These are phyloP conservation scores for Gnetum montanum DNA, from an alignment of 75 land plant genomes.

Conservation along the genomic window DNA sequence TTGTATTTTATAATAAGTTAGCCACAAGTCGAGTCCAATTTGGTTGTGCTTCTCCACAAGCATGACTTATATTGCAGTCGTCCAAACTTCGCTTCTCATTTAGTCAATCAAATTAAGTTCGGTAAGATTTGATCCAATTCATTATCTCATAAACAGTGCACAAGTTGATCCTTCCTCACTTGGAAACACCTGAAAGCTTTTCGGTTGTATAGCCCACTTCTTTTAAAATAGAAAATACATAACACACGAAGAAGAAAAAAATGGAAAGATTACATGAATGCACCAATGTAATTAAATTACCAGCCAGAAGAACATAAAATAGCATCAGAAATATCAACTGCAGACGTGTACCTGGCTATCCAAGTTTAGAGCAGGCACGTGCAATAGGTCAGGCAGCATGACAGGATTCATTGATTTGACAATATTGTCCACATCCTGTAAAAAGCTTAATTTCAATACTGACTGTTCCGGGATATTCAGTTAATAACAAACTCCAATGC, in stretches of 20 bases:
- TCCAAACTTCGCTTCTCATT: too few relatives aligned
- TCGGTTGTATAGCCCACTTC: background rate
- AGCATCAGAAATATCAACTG: background rate
- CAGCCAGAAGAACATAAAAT: background rate
- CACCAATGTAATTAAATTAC: background rate
- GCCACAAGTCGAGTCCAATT: too few relatives aligned
- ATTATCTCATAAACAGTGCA: too few relatives aligned
- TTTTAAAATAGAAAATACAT: background rate
- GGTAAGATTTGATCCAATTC: too few relatives aligned
- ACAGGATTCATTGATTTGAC: constrained; percentile 42
- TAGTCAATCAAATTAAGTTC: too few relatives aligned
- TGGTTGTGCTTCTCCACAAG: too few relatives aligned
- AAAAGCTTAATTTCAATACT: too few relatives aligned
- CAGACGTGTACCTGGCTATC: background rate
- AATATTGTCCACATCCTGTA: constrained; percentile 47
- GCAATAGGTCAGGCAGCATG: constrained; percentile 47
- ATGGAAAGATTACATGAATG: background rate
- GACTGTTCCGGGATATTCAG: too few relatives aligned
- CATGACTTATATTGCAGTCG: too few relatives aligned
- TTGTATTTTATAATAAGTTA: too few relatives aligned
- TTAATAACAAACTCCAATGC: too few relatives aligned
- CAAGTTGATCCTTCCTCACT: too few relatives aligned
- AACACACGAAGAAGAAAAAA: background rate
- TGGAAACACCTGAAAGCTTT: background rate
- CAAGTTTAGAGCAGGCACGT: background rate